Evolutionary conservation across 169 alveolate genomes (phyloP), one percentile per base, ranked within the genome.

Genomic region (Plasmodium falciparum): DNA sequence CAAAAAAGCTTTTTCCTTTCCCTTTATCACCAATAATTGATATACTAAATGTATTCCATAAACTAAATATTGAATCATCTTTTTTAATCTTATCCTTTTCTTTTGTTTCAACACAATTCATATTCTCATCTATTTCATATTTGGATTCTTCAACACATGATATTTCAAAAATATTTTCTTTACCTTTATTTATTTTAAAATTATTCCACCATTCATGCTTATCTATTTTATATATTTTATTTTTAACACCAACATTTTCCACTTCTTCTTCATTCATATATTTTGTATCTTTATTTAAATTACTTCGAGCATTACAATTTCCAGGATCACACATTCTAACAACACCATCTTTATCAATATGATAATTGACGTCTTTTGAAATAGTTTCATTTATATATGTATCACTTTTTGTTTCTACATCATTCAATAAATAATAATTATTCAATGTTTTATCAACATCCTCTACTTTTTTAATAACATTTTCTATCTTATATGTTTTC

Each of bases 21-120:
- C 76, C 76, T 45, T 78, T 78, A 45, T 78, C 78, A 6, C 89
- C 89, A 61, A 78, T 78, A 39, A 78, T 0, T 56, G 54, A 65
- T 7, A 66, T 22, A 70, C 89, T 78, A 15, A 61, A 74, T 39
- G 54, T 52, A 59, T 47, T 33, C 74, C 89, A 45, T 11, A 2
- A 8, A 20, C 52, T 62, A 5, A 13, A 2, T 26, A 11, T 65
- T 39, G 43, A 54, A 17, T 39, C 67, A 12, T 45, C 56, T 0
- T 15, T 24, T 24, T 43, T 59, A 5, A 24, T 3, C 2, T 39
- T 62, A 49, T 15, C 17, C 9, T 59, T n/a, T 24, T 2, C 5
- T 22, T 11, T 22, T 9, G 39, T 29, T 33, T n/a, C 20, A 11
- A 3, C 6, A 29, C 4, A n/a, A 15, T 70, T 56, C 24, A 15